phyloP scores from a whole-genome alignment of 148 eudicot species.

The Suaeda aralocaspica region DNA sequence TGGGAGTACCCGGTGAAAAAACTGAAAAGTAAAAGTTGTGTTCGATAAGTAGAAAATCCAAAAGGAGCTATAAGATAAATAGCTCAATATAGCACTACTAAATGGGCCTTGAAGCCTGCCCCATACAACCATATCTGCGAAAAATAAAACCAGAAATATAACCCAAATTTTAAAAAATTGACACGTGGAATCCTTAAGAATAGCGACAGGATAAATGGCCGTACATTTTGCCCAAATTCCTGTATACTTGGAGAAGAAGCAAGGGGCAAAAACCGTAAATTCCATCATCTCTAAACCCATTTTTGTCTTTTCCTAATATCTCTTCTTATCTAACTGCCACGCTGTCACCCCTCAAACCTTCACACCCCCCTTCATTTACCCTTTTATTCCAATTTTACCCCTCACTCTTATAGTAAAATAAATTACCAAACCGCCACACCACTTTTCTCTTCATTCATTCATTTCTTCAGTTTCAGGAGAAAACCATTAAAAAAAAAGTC shows the following conservation, averaged over 20 bases:
- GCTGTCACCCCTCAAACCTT: neutral
- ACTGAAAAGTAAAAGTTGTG: too few species aligned
- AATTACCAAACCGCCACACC: neutral
- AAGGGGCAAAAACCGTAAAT: constrained; percentile 22
- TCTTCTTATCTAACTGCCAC: neutral
- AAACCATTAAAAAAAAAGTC: neutral
- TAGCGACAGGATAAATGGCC: neutral
- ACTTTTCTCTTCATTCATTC: neutral
- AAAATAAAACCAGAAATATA: neutral
- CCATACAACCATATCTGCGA: neutral
- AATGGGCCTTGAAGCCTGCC: neutral
- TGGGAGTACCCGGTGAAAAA: too few species aligned
- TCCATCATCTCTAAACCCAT: neutral
- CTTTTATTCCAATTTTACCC: constrained; percentile 18
- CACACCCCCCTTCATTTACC: neutral
- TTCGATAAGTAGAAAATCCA: too few species aligned
- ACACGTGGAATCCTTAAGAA: constrained; percentile 8
- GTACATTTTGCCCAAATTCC: constrained; percentile 16
- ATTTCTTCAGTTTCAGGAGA: constrained; percentile 1
- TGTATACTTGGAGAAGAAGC: constrained; percentile 21
- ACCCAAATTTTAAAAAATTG: too few species aligned
- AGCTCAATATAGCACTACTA: too few species aligned
- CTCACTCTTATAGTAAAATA: neutral
- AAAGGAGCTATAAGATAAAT: too few species aligned
- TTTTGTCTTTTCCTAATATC: constrained; percentile 5